These are phyloP conservation scores for Neltuma alba DNA, from an alignment of 306 rosid genomes.

Conservation along the genomic window DNA sequence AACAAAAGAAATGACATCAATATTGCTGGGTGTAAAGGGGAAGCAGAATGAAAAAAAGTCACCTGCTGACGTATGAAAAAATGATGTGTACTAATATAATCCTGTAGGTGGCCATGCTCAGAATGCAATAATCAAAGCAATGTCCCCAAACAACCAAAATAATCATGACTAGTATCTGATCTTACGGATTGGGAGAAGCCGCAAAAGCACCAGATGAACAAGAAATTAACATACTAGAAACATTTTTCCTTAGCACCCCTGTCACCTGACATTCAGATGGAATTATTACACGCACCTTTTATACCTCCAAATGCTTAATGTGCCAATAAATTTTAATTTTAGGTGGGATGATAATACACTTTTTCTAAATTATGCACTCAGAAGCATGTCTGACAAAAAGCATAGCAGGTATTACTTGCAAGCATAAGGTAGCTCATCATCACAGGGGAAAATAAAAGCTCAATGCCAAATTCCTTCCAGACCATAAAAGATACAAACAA, in stretches of 20 bases:
- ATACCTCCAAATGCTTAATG: background rate
- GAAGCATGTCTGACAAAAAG: background rate
- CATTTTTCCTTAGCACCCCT: background rate
- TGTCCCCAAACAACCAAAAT: slow-evolving; percentile 27
- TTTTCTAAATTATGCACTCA: background rate
- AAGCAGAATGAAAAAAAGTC: background rate
- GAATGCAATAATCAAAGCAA: slow-evolving; percentile 20
- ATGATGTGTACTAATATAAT: slow-evolving; percentile 24
- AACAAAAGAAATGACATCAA: slow-evolving; percentile 13
- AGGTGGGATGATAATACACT: background rate
- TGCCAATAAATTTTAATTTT: background rate
- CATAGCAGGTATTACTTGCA: background rate
- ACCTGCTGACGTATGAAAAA: background rate
- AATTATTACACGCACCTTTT: slow-evolving; percentile 4
- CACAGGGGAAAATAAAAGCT: background rate
- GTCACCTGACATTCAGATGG: slow-evolving; percentile 17
- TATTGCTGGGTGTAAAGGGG: slow-evolving; percentile 24
- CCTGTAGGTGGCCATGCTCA: slow-evolving; percentile 4
- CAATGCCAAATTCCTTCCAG: background rate
- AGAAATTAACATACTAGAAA: background rate
- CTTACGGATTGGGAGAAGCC: slow-evolving; percentile 20
- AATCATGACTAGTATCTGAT: slow-evolving; percentile 9
- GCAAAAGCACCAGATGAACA: slow-evolving; percentile 9
- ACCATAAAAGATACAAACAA: background rate
- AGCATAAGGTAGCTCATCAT: background rate